Percentiles rank a stretch among this genome's conserved stretches.
Conservation (phyloP, 371 early-diverging fungal genomes). For the Lichtheimia ornata region DNA sequence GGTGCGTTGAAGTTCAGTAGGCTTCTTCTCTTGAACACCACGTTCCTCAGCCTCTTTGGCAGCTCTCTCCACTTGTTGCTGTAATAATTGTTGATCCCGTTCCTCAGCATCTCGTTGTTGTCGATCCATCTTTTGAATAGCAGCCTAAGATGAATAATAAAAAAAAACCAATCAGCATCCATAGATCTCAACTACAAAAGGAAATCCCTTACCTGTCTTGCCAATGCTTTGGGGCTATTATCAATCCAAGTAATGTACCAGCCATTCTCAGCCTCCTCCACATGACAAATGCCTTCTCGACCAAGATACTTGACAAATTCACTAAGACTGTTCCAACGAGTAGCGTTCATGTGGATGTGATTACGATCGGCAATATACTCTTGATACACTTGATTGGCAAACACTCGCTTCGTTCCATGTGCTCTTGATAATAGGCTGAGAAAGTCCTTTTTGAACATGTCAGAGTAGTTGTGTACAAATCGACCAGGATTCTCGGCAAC, state of each 20-base stretch:
- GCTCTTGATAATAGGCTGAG: slow-evolving; percentile 71
- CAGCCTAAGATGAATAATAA: slow-evolving; percentile 53
- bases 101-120: slow-evolving; percentile 84
- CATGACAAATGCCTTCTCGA: slow-evolving; percentile 77
- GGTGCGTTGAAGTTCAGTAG: slow-evolving; percentile 71
- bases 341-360: slow-evolving; percentile 97
- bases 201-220: slow-evolving; percentile 50
- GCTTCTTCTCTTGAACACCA: slow-evolving; percentile 33
- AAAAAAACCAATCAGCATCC: not conserved
- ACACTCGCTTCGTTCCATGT: slow-evolving; percentile 84
- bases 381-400: slow-evolving; percentile 94
- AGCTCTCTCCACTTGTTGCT: slow-evolving; percentile 84
- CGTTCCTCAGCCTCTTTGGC: slow-evolving; percentile 50
- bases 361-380: slow-evolving; percentile 89
- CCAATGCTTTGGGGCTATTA: slow-evolving; percentile 82
- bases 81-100: slow-evolving; percentile 71
- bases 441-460: slow-evolving; percentile 74
- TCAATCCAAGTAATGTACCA: slow-evolving; percentile 93
- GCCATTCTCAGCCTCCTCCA: slow-evolving; percentile 91
- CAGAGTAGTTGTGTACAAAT: slow-evolving; percentile 71
- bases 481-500: slow-evolving; percentile 82
- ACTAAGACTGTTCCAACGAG: slow-evolving; percentile 84
- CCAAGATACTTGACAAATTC: slow-evolving; percentile 89
- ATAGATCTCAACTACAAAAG: not conserved
- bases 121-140: slow-evolving; percentile 82